Evolutionary conservation across 2,329 filamentous ascomycete species (phyloP).

Genomic region (Neofusicoccum ribis): DNA sequence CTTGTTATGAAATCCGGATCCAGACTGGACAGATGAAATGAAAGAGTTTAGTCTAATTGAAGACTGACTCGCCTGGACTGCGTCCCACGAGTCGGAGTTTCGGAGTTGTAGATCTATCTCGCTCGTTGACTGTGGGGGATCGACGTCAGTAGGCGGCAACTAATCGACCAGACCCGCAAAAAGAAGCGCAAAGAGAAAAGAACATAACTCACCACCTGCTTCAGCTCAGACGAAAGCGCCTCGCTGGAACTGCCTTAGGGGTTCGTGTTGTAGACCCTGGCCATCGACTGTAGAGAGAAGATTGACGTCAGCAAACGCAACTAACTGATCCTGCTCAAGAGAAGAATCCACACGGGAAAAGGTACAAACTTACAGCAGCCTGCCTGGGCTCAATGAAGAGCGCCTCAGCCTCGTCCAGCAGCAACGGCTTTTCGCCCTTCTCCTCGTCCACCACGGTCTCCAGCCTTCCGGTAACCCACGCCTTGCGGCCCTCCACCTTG

Average conservation of each 20-base stretch:
- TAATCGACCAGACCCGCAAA: not conserved
- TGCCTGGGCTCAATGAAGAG: constrained; percentile 87
- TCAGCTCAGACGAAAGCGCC: too few relatives aligned
- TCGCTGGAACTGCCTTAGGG: not conserved
- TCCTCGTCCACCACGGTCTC: constrained; percentile 79
- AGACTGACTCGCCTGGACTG: too few relatives aligned
- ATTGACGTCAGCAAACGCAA: not conserved
- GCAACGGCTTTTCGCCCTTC: constrained; percentile 59
- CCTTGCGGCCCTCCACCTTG: constrained; percentile 89
- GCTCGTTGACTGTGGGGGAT: too few relatives aligned
- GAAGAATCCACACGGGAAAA: not conserved
- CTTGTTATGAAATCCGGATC: too few relatives aligned
- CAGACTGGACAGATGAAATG: too few relatives aligned
- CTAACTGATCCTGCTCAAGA: not conserved
- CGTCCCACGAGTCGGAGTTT: too few relatives aligned
- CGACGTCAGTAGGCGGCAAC: too few relatives aligned
- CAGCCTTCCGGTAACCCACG: constrained; percentile 86
- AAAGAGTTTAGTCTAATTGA: too few relatives aligned
- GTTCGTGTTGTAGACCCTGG: constrained; percentile 12
- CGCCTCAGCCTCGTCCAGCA: constrained; percentile 79
- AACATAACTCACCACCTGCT: too few relatives aligned
- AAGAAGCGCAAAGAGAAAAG: not conserved
- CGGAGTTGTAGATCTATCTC: too few relatives aligned
- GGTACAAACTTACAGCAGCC: constrained; percentile 52
- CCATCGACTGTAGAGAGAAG: not conserved